Conservation (phyloP, 257 asterid genomes). For the Nemophila menziesii region DNA sequence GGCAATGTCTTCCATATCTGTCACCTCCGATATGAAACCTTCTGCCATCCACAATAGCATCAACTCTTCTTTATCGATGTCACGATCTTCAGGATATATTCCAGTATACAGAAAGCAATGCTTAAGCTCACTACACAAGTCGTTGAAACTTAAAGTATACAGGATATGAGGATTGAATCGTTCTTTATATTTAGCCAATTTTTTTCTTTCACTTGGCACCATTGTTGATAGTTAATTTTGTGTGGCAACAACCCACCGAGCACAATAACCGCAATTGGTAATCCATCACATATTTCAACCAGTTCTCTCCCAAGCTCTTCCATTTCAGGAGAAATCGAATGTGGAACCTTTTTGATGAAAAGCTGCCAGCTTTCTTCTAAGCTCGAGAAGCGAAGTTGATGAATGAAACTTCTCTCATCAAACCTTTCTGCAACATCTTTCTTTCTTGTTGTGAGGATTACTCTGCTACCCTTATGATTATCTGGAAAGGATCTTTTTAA, state of each 20-base stretch:
- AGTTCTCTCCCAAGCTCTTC: not conserved
- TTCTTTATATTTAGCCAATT: conserved; percentile 9
- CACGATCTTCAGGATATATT: too few species aligned
- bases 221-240: not conserved
- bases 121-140: too few species aligned
- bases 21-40: too few species aligned
- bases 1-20: too few species aligned
- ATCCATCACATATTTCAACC: conserved; percentile 5
- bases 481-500: conserved; percentile 6
- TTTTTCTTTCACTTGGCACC: conserved; percentile 1
- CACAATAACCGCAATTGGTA: conserved; percentile 8
- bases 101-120: too few species aligned
- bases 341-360: conserved; percentile 1
- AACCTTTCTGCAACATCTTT: conserved; percentile 3
- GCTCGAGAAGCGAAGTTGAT: not conserved
- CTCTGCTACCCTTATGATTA: conserved; percentile 7
- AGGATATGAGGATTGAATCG: too few species aligned
- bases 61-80: too few species aligned
- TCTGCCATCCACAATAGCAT: too few species aligned
- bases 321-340: conserved; percentile 1
- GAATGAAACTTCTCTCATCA: not conserved
- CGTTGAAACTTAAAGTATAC: too few species aligned
- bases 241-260: not conserved
- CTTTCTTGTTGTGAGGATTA: conserved; percentile 4
- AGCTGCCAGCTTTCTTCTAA: conserved; percentile 6